Evolutionary conservation across 352 stramenopile species (phyloP).

Genomic region (Globisporangium middletonii): DNA sequence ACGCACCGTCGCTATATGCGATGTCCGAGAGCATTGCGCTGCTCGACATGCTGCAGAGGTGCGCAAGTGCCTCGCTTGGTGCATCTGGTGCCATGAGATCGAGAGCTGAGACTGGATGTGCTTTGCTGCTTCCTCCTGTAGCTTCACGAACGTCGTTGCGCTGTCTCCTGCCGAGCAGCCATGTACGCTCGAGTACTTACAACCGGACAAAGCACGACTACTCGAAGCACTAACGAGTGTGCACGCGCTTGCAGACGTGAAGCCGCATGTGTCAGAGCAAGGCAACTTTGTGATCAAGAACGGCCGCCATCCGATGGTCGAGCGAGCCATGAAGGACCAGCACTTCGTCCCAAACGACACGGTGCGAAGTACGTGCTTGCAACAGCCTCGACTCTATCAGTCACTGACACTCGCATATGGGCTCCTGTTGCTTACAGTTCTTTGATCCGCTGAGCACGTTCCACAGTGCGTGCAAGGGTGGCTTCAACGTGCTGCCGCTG

Average conservation of each 20-base stretch:
- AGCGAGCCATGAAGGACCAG: conserved; percentile 55
- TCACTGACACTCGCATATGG: not conserved
- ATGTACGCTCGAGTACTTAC: conserved; percentile 31
- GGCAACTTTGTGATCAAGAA: conserved; percentile 80
- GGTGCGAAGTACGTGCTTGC: conserved; percentile 20
- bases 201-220: not conserved
- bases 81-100: too few species aligned
- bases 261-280: conserved; percentile 54
- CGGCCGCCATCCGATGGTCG: conserved; percentile 73
- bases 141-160: conserved; percentile 86
- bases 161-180: conserved; percentile 62
- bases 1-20: conserved; percentile 68
- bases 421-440: conserved; percentile 27
- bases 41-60: conserved; percentile 91
- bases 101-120: not conserved
- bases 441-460: conserved; percentile 71
- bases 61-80: not conserved
- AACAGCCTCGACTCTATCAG: not conserved
- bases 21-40: conserved; percentile 88
- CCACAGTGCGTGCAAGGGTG: conserved; percentile 34
- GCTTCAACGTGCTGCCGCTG: not conserved
- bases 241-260: conserved; percentile 34
- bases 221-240: not conserved
- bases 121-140: conserved; percentile 9
- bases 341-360: conserved; percentile 85